Percentiles rank a stretch among this genome's conserved stretches.
phyloP scores from a whole-genome alignment of 2,329 filamentous ascomycete genomes.

The Xylariaceae sp. region DNA sequence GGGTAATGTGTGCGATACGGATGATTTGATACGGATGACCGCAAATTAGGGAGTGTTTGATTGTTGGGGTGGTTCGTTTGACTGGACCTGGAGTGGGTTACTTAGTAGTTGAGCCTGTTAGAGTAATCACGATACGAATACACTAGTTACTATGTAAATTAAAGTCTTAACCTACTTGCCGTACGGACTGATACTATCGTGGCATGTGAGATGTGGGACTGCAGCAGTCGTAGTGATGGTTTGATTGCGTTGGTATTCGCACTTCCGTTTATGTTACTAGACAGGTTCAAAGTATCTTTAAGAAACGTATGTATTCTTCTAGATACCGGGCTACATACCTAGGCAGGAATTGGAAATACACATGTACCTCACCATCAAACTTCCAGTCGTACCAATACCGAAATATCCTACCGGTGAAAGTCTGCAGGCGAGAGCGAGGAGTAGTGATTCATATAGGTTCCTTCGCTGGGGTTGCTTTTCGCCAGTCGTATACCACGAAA shows the following conservation, averaged over 20 bases:
- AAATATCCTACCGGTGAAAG: slow-evolving; percentile 57
- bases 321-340: too few relatives aligned
- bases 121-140: too few relatives aligned
- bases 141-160: too few relatives aligned
- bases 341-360: background rate
- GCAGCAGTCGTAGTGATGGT: background rate
- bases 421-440: slow-evolving; percentile 73
- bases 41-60: slow-evolving; percentile 6
- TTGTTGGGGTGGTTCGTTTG: slow-evolving; percentile 3
- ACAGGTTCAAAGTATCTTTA: too few relatives aligned
- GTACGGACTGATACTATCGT: too few relatives aligned
- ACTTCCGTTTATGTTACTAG: too few relatives aligned
- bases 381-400: slow-evolving; percentile 58
- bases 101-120: slow-evolving; percentile 6
- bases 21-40: slow-evolving; percentile 12
- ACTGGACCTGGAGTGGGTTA: slow-evolving; percentile 15
- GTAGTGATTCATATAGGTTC: slow-evolving; percentile 43
- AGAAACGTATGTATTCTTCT: too few relatives aligned
- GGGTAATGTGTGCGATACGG: background rate
- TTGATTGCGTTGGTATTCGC: background rate
- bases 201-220: slow-evolving; percentile 1
- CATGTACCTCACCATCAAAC: slow-evolving; percentile 86
- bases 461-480: slow-evolving; percentile 62
- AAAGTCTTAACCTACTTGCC: too few relatives aligned
- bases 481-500: slow-evolving; percentile 92